Conservation (phyloP, 805 yeast species). For the Wickerhamomyces queroliae region DNA sequence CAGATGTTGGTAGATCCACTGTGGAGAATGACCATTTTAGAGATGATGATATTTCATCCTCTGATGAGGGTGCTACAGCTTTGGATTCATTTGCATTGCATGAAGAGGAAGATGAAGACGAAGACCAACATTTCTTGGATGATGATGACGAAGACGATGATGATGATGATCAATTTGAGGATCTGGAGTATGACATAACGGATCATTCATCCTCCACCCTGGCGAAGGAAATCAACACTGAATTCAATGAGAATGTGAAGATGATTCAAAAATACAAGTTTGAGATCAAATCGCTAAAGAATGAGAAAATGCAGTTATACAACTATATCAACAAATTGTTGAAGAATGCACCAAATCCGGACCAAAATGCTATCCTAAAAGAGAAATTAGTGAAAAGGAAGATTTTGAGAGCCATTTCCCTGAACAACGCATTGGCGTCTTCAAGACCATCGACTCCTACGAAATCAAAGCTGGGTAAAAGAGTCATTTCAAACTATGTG, state of each 20-base stretch:
- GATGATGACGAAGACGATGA: not conserved
- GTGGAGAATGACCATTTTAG: not conserved
- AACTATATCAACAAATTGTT: slow-evolving; percentile 19
- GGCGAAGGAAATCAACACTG: slow-evolving; percentile 5
- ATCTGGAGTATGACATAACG: slow-evolving; percentile 3
- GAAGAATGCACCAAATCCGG: slow-evolving; percentile 9
- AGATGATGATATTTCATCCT: not conserved
- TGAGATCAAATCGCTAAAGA: slow-evolving; percentile 16
- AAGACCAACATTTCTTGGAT: not conserved
- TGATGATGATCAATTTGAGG: not conserved
- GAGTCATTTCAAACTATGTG: slow-evolving; percentile 2
- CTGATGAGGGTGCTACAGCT: not conserved
- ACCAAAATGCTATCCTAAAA: slow-evolving; percentile 20
- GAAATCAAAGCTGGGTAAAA: not conserved
- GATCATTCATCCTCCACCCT: slow-evolving; percentile 2
- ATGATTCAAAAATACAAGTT: slow-evolving; percentile 8
- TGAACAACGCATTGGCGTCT: not conserved
- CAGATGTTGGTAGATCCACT: not conserved
- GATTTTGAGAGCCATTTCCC: slow-evolving; percentile 18
- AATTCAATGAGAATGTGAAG: slow-evolving; percentile 10
- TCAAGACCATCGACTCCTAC: not conserved
- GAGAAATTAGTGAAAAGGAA: slow-evolving; percentile 19
- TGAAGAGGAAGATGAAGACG: not conserved
- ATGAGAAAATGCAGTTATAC: slow-evolving; percentile 20
- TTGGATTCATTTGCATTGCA: too few relatives aligned